Evolutionary conservation across 257 asterid species (phyloP), one percentile per base, ranked within the genome.

Genomic region (Euphrasia confusa): DNA sequence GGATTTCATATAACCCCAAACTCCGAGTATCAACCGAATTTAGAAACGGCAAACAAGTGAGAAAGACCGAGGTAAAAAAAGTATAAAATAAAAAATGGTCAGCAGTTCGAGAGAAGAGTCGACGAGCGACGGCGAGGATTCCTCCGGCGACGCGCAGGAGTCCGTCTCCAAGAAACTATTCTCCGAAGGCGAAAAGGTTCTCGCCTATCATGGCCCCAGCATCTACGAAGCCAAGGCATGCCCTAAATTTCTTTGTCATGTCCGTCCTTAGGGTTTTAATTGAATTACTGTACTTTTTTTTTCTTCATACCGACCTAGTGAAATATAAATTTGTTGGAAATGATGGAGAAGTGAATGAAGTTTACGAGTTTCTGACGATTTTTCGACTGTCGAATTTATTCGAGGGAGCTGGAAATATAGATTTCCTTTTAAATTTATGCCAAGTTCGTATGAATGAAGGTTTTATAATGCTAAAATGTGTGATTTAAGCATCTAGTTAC

Each of bases 131-230:
- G 81, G 82, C 81, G 90, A 82, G 18, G 81, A 75, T 66, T 84
- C 96, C 26, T 75, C 91, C 66, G 94, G 87, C 59, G 91, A 79
- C 33, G 86, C 74, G 33, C 86, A 88, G 61, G 88, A 78, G 7
- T 61, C 80, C 26, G 76, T 71, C 24, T 82, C 93, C 10, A 75
- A 79, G 75, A 56, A 81, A 64, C 62, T 79, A 7, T 89, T 83
- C 79, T 72, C 85, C 15, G 95, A 77, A 53, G 97, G 96, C 48
- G 99, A 92, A 76, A 89, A 80, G 68, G 96, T 92, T 73, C 91
- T 92, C 4, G 99, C 95, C 14, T 92, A 70, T 72, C 97, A 87
- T 60, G 95, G 97, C 13, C 94, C 99, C 66, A 88, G 85, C 71
- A 83, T 87, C 77, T 89, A 71, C 72, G 82, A 77, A 71, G 82